Percentiles rank a stretch among this genome's conserved stretches.
These are phyloP conservation scores for Zoysia pacifica DNA, from an alignment of 176 grass and related monocot species.

Conservation along the genomic window DNA sequence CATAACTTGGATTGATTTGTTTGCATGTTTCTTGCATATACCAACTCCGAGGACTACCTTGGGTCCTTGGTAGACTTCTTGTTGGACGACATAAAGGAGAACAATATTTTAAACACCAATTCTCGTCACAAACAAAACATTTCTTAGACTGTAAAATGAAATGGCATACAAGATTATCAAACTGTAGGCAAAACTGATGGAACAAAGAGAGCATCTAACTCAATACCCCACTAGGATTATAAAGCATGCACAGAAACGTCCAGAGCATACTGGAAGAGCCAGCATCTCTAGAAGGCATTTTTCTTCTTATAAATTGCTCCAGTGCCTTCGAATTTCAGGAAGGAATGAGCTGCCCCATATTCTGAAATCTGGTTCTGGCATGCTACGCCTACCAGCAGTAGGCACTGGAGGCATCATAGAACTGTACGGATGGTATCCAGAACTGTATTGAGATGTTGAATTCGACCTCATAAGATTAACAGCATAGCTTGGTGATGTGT, in stretches of 20 bases:
- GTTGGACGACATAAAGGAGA: background rate
- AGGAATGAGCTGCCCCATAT: slow-evolving; percentile 31
- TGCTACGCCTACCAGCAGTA: slow-evolving; percentile 32
- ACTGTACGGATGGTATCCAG: slow-evolving; percentile 34
- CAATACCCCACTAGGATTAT: slow-evolving; percentile 1
- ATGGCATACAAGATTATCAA: slow-evolving; percentile 17
- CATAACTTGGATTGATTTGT: background rate
- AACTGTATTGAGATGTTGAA: slow-evolving; percentile 35
- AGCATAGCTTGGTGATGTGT: slow-evolving; percentile 39
- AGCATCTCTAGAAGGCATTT: slow-evolving; percentile 41
- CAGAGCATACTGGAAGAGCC: slow-evolving; percentile 36
- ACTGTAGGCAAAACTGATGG: slow-evolving; percentile 20
- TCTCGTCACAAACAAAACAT: slow-evolving; percentile 28
- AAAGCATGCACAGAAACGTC: slow-evolving; percentile 34
- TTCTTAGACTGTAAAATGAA: slow-evolving; percentile 19
- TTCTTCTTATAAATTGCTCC: slow-evolving; percentile 28
- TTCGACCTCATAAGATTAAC: slow-evolving; percentile 20
- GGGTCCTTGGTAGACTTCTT: background rate
- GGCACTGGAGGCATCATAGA: slow-evolving; percentile 26
- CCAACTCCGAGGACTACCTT: background rate
- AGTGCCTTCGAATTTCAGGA: slow-evolving; percentile 29
- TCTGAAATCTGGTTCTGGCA: slow-evolving; percentile 41
- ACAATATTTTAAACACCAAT: background rate
- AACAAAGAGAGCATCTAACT: slow-evolving; percentile 6
- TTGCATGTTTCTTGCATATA: background rate